Evolutionary conservation across 345 rosid genomes (phyloP).

Genomic region (rapeseed (Brassica napus)): DNA sequence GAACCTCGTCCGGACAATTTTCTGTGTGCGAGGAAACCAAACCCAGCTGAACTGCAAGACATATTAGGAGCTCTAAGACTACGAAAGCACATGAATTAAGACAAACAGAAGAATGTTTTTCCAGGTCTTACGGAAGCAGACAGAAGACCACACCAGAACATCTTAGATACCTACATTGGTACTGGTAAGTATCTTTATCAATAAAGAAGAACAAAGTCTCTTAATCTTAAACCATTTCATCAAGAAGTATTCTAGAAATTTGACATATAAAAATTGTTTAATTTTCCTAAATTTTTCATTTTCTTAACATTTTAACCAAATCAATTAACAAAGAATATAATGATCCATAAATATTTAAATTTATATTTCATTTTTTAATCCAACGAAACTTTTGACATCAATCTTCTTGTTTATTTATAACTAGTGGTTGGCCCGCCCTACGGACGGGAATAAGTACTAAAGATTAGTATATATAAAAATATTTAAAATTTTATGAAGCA

Average conservation of each 20-base stretch:
- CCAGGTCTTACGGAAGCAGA: no score
- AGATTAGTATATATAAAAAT: no score
- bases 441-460: no score
- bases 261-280: background rate
- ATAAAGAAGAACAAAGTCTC: no score
- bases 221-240: no score
- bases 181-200: no score
- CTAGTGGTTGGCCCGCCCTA: background rate
- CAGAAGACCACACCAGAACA: no score
- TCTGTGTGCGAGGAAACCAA: conserved; percentile 85
- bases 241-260: background rate
- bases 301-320: background rate
- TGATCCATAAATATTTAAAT: background rate
- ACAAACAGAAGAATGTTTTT: background rate
- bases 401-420: no score
- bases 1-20: conserved; percentile 85
- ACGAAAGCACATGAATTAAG: conserved; percentile 14
- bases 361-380: background rate
- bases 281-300: background rate
- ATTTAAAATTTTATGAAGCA: no score
- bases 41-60: conserved; percentile 78
- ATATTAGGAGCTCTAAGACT: conserved; percentile 10
- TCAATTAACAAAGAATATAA: background rate
- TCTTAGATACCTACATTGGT: no score
- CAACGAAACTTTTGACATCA: background rate